Evolutionary conservation across 176 grass and related monocot species (phyloP).

Genomic region (Carex kokanica): DNA sequence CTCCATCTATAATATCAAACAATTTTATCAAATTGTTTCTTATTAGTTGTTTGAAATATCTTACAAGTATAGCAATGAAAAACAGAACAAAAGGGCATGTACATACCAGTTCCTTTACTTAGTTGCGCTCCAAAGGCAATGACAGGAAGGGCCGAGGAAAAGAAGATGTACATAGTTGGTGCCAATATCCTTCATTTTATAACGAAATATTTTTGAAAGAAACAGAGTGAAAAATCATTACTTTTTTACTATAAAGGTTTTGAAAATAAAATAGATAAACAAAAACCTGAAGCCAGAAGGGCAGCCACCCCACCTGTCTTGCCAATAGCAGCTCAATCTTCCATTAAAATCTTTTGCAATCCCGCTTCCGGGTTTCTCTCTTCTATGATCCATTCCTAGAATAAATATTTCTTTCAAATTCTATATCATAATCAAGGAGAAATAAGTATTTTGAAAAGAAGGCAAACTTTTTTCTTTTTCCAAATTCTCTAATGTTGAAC

Average conservation of each 20-base stretch:
- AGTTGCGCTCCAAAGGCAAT: conserved; percentile 82
- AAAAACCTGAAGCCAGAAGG: conserved; percentile 50
- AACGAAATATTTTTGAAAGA: background rate
- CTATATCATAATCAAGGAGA: background rate
- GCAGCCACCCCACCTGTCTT: conserved; percentile 61
- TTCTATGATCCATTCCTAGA: conserved; percentile 43
- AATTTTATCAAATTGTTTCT: background rate
- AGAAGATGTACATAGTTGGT: conserved; percentile 90
- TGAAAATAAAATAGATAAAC: background rate
- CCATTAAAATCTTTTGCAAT: conserved; percentile 60
- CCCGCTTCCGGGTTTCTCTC: conserved; percentile 41
- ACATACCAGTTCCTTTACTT: conserved; percentile 56
- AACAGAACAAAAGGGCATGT: background rate
- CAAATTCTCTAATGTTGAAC: background rate
- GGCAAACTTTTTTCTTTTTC: background rate
- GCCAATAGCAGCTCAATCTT: conserved; percentile 56
- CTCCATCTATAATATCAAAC: conserved; percentile 45
- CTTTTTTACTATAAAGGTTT: background rate
- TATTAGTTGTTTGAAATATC: background rate
- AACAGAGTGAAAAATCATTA: background rate
- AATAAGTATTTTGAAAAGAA: background rate
- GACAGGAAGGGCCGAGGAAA: conserved; percentile 89
- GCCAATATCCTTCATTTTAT: conserved; percentile 72
- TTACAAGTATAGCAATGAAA: background rate
- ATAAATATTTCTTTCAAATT: background rate